These are phyloP conservation scores for Babesia gibsoni DNA, from an alignment of 169 alveolate genomes.

Conservation along the genomic window DNA sequence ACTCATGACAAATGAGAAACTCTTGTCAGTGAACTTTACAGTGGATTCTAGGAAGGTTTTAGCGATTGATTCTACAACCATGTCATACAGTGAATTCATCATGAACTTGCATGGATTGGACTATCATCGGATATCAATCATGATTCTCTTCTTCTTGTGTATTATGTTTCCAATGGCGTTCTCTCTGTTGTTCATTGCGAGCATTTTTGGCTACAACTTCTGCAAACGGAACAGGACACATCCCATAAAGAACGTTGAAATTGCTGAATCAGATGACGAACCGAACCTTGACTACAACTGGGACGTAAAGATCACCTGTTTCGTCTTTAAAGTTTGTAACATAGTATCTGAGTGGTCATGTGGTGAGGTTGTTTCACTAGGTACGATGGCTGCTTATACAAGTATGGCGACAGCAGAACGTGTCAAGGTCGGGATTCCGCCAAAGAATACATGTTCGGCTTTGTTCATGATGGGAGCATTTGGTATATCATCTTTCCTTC, in stretches of 20 bases:
- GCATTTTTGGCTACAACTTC: conserved; percentile 53
- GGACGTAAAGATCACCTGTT: conserved; percentile 23
- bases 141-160: conserved; percentile 37
- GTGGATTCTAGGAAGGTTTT: conserved; percentile 30
- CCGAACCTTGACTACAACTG: conserved; percentile 6
- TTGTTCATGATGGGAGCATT: conserved; percentile 35
- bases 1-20: conserved; percentile 49
- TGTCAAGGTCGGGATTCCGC: conserved; percentile 48
- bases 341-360: conserved; percentile 64
- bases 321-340: conserved; percentile 38
- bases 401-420: conserved; percentile 50
- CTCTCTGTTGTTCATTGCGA: conserved; percentile 24
- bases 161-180: conserved; percentile 47
- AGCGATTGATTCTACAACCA: conserved; percentile 27
- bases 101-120: conserved; percentile 7
- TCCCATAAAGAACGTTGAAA: conserved; percentile 3
- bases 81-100: conserved; percentile 46
- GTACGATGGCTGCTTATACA: conserved; percentile 40
- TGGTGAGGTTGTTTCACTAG: conserved; percentile 62
- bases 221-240: conserved; percentile 13
- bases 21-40: conserved; percentile 50
- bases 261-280: conserved; percentile 14
- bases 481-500: conserved; percentile 55
- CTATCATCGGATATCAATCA: conserved; percentile 20
- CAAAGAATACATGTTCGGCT: conserved; percentile 42